A percentile compares a stretch with the other conserved stretches of the same genome.
Conservation (phyloP, 1,284 basidiomycete species). For the Ustilago hordei region DNA sequence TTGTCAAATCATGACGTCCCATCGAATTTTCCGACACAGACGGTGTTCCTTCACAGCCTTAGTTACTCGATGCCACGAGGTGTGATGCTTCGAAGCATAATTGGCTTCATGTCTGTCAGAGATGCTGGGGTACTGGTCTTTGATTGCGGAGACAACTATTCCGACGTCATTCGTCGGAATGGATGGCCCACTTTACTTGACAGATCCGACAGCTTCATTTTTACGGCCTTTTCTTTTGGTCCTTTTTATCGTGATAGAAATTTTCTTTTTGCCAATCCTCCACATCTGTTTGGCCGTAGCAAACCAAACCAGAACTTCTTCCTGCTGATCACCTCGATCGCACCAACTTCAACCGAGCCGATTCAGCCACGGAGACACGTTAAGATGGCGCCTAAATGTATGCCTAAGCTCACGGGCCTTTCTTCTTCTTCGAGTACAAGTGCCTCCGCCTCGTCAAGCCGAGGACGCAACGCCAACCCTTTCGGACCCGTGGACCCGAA, state of each 20-base stretch:
- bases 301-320: background rate
- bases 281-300: background rate
- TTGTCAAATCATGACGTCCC: background rate
- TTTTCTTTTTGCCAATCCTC: background rate
- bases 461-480: slow-evolving; percentile 20
- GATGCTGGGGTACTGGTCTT: background rate
- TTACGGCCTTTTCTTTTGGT: background rate
- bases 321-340: background rate
- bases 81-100: background rate
- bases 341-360: background rate
- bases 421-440: slow-evolving; percentile 9
- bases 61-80: background rate
- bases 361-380: background rate
- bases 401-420: slow-evolving; percentile 37
- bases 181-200: background rate
- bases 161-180: background rate
- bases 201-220: slow-evolving; percentile 3
- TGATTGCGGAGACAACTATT: background rate
- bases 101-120: background rate
- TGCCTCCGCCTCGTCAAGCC: slow-evolving; percentile 10
- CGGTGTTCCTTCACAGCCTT: background rate
- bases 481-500: slow-evolving; percentile 32
- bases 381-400: slow-evolving; percentile 34
- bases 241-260: background rate
- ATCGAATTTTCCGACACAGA: background rate